These are phyloP conservation scores for Chlorociboria aeruginascens DNA, from an alignment of 495 filamentous ascomycete species.

Conservation along the genomic window DNA sequence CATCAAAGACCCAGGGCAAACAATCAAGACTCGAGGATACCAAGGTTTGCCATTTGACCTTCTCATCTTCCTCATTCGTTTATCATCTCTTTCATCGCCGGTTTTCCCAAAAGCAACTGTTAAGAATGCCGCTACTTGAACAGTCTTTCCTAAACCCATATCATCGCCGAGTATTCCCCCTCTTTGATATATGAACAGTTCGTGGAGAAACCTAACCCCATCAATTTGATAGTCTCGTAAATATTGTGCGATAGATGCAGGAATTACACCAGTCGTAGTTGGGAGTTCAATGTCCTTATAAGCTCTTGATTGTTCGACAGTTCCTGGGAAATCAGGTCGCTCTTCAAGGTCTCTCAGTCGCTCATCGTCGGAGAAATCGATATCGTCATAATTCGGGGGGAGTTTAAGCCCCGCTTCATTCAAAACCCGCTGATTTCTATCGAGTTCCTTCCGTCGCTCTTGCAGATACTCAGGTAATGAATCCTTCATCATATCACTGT, in stretches of 20 bases:
- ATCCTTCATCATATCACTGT: constrained; percentile 21
- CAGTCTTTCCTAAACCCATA: constrained; percentile 95
- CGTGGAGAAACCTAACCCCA: constrained; percentile 77
- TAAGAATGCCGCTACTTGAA: constrained; percentile 92
- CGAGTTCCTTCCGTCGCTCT: constrained; percentile 45
- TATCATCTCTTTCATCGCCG: constrained; percentile 75
- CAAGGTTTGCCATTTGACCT: constrained; percentile 32
- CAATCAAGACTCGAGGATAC: constrained; percentile 80
- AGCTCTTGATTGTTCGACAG: constrained; percentile 43
- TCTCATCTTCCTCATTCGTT: constrained; percentile 84
- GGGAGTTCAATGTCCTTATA: constrained; percentile 68
- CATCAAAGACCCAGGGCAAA: constrained; percentile 83
- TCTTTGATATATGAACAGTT: constrained; percentile 82
- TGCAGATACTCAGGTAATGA: constrained; percentile 33
- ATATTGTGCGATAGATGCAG: constrained; percentile 86
- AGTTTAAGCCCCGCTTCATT: constrained; percentile 59
- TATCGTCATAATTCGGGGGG: constrained; percentile 66
- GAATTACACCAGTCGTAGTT: constrained; percentile 72
- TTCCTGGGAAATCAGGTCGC: constrained; percentile 51
- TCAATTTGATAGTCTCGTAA: constrained; percentile 84
- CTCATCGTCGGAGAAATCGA: constrained; percentile 85
- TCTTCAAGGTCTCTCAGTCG: constrained; percentile 48
- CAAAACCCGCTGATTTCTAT: constrained; percentile 42
- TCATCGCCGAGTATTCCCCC: constrained; percentile 90
- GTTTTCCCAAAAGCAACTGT: constrained; percentile 92